phyloP scores from a whole-genome alignment of 306 rosid genomes.

The Abrus pulchellus region DNA sequence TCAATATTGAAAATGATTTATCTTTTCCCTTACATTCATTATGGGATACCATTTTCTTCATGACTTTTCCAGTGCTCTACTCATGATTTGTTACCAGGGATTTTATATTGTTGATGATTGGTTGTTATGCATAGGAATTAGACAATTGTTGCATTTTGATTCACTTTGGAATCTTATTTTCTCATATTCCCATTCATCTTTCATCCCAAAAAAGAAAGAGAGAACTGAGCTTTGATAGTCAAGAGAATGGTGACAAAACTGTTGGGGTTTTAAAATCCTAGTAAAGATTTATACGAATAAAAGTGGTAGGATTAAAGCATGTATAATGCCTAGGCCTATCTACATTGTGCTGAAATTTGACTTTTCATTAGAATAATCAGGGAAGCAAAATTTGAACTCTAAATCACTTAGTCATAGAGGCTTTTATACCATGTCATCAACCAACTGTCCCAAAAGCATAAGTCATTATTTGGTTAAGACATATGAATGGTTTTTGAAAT shows the following conservation, averaged over 20 bases:
- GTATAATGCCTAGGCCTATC: background rate
- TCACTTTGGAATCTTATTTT: slow-evolving; percentile 12
- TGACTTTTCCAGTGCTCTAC: background rate
- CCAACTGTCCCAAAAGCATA: no score
- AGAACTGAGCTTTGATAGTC: background rate
- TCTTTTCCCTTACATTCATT: slow-evolving; percentile 27
- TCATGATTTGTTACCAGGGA: slow-evolving; percentile 7
- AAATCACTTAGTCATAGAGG: background rate
- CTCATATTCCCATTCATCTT: background rate
- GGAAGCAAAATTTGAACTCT: background rate
- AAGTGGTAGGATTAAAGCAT: no score
- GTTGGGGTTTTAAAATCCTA: background rate
- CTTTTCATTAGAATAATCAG: background rate
- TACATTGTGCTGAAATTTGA: background rate
- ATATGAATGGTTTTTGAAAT: background rate
- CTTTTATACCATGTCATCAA: background rate
- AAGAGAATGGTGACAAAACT: background rate
- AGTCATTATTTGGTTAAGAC: background rate
- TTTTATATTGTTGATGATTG: background rate
- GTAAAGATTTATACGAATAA: background rate
- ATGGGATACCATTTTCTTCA: slow-evolving; percentile 20
- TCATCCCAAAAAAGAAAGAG: background rate
- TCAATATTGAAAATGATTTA: background rate
- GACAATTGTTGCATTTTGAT: slow-evolving; percentile 16
- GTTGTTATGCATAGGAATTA: background rate